Evolutionary conservation across 2,329 filamentous ascomycete species (phyloP), one percentile per base, ranked within the genome.

Genomic region (Escovopsis sp.): DNA sequence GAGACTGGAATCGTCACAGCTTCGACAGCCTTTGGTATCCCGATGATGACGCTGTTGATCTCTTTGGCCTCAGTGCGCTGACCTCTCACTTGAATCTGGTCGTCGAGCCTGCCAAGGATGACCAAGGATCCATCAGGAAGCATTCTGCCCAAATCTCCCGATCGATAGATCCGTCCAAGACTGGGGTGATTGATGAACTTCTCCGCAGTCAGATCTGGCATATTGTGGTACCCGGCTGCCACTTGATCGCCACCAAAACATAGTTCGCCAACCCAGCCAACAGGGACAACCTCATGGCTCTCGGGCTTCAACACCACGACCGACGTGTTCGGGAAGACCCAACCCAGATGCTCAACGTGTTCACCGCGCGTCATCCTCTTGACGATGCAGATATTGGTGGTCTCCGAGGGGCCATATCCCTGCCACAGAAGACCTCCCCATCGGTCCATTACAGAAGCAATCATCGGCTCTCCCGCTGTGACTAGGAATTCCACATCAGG

Each of bases 231-330:
- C 2, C 84, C 85, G 33, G 71, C 67, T 35, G 76, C 79, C 5
- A 94, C 76, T 59, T 94, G 87, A 39, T 84, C 75, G 10, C 87
- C 88, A 12, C 85, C 86, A 56, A 94, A 91, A 53, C 84, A 93
- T 7, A 94, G 68, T 56, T 94, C 87, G 10, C 88, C 88, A 13
- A 85, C 65, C 47, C 76, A 81, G 3, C 86, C 85, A 7, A 73
- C 57, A 0, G 84, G 84, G 0, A 87, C 62, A 1, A 76, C 52
- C 0, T 70, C 58, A 5, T 77, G 53, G 2, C 61, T 54, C 5
- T 61, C 60, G 0, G 59, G 58, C 14, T 52, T 54, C 13, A 82
- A 56, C 2, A 93, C 75, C 44, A 86, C 76, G 0, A 74, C 71
- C 0, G 84, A 91, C 0, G 84, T 93, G 46, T 89, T 94, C 9